Conservation (phyloP, 2,329 filamentous ascomycete genomes). For the Epicoccum sorghinum region DNA sequence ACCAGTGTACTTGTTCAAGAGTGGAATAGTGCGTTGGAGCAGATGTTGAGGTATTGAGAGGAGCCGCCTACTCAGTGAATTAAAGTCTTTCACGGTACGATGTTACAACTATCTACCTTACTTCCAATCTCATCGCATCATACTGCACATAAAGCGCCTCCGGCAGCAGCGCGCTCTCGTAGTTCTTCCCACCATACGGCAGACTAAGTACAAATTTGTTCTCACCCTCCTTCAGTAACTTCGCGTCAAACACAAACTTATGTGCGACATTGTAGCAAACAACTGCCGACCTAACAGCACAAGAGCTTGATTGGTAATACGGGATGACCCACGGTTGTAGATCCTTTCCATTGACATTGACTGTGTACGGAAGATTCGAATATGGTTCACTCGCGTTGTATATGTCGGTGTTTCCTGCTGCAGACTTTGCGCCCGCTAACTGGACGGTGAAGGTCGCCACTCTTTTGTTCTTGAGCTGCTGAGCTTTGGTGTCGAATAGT, state of each 20-base stretch:
- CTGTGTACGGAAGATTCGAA: constrained; percentile 60
- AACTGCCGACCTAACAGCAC: constrained; percentile 65
- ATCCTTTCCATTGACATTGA: constrained; percentile 54
- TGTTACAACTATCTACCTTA: constrained; percentile 43
- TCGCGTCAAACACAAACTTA: constrained; percentile 63
- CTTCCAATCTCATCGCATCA: constrained; percentile 66
- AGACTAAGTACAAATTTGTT: constrained; percentile 65
- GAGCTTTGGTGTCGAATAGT: constrained; percentile 18
- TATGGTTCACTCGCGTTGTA: constrained; percentile 61
- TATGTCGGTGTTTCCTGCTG: constrained; percentile 66
- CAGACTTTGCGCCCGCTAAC: constrained; percentile 66
- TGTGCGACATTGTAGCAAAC: constrained; percentile 67
- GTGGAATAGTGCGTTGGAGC: too few relatives aligned
- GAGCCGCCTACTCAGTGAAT: too few relatives aligned
- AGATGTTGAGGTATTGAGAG: too few relatives aligned
- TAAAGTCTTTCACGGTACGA: too few relatives aligned
- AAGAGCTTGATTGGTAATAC: constrained; percentile 64
- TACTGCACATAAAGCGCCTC: constrained; percentile 66
- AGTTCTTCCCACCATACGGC: constrained; percentile 65
- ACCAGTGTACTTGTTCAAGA: too few relatives aligned
- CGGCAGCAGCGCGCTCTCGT: constrained; percentile 62
- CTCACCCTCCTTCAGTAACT: constrained; percentile 56
- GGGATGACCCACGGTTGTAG: constrained; percentile 63
- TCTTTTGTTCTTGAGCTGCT: constrained; percentile 47
- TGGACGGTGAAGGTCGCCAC: constrained; percentile 67